These are phyloP conservation scores for Globisporangium cederbergense DNA, from an alignment of 352 stramenopile genomes.

Conservation along the genomic window DNA sequence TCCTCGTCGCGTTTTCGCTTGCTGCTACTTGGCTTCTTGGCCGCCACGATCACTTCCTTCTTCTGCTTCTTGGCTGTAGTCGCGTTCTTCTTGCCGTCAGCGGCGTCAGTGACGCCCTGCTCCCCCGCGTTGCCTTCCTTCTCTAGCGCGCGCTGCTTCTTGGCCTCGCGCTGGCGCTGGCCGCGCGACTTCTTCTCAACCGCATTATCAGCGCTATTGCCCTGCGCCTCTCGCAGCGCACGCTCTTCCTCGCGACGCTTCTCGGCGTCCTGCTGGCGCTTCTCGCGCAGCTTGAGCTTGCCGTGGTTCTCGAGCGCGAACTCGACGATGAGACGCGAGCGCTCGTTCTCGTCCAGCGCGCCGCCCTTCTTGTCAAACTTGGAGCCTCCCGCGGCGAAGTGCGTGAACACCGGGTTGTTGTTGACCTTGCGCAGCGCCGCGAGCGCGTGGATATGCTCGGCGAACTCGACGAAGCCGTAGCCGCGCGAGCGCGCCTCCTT, in stretches of 20 bases:
- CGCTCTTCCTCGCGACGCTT: constrained; percentile 71
- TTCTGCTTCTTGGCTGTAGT: constrained; percentile 25
- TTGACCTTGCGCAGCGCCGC: constrained; percentile 95
- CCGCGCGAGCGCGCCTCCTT: constrained; percentile 62
- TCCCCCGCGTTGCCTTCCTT: constrained; percentile 18
- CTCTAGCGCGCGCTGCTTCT: constrained; percentile 42
- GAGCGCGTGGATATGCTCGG: constrained; percentile 94
- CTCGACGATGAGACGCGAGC: constrained; percentile 85
- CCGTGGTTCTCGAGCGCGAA: constrained; percentile 88
- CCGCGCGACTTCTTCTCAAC: constrained; percentile 63
- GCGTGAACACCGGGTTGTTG: constrained; percentile 94
- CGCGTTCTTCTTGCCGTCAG: constrained; percentile 16
- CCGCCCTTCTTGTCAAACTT: constrained; percentile 32
- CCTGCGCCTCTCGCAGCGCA: constrained; percentile 58
- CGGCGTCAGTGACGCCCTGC: constrained; percentile 7
- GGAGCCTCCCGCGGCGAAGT: constrained; percentile 44
- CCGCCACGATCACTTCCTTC: constrained; percentile 29
- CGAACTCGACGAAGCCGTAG: constrained; percentile 97
- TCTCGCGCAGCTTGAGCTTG: constrained; percentile 85
- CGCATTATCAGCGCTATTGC: constrained; percentile 21
- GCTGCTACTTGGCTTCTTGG: constrained; percentile 24
- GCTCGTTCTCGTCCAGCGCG: constrained; percentile 42
- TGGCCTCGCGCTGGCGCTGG: constrained; percentile 73
- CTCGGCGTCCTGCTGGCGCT: constrained; percentile 57
- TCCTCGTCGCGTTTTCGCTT: constrained; percentile 40